Base-by-base conservation (phyloP, 108 stramenopile species). In the Skeletonema potamos region DNA sequence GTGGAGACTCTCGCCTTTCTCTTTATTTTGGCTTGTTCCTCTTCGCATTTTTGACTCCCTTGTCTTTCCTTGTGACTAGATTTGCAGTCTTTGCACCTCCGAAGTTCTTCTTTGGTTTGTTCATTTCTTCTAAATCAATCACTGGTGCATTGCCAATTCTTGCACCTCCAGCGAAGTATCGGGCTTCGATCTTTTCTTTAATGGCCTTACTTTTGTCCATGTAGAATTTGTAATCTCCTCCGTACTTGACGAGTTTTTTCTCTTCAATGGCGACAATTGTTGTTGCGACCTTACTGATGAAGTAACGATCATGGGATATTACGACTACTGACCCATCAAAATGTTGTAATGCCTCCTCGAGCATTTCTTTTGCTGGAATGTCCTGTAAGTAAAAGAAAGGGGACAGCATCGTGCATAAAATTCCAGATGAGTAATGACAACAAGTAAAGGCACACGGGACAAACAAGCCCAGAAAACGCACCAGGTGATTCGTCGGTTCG, bases 11-110 rank as follows among this genome's bases (percentile, higher is more conserved):
- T 41, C 13, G 2, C 2, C 10, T 41, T 0, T 41, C 39, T 0
- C 10, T 15, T 41, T 13, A 41, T 0, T 4, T 32, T 12, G 36
- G 36, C 64, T 17, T 17, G 58, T 74, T 58, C 65, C 98, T 86
- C 84, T 98, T 98, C 27, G 98, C 98, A 85, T 98, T 98, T 83
- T 98, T 98, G 34, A 98, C 83, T 34, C 98, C 98, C 82, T 98
- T 98, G 76, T 96, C 83, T 66, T 95, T 94, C 17, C 93, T 67
- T 9, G 91, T 82, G 1, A 96, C 94, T 70, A 93, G 58, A 51
- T 83, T 73, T 9, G 95, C 95, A 68, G 69, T 85, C 36, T 92
- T 95, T 6, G 90, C 81, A 34, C 98, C 98, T 4, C 98, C 98
- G 70, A 98, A 97, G 59, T 92, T 97, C 66, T 90, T 92, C 74